Conservation (phyloP, 163 green algal genomes). For the Scenedesmus sp. region DNA sequence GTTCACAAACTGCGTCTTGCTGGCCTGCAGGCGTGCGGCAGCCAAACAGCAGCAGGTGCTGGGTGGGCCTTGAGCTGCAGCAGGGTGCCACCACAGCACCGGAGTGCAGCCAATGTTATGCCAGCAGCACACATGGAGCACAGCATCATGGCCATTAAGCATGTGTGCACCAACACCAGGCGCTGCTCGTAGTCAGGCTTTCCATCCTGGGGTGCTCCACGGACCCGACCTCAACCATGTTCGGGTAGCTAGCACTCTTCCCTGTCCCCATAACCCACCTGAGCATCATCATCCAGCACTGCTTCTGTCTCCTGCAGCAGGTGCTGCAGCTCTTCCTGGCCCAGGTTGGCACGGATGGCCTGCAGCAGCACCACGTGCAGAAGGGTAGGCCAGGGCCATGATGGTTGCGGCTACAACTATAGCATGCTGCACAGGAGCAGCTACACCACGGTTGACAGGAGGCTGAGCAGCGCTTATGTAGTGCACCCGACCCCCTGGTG, state of each 20-base stretch:
- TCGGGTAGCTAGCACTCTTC: too few species aligned
- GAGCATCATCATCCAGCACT: slow-evolving; percentile 69
- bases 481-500: too few species aligned
- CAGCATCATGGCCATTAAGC: too few species aligned
- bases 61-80: too few species aligned
- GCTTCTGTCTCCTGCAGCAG: slow-evolving; percentile 61
- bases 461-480: background rate
- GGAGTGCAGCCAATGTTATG: too few species aligned
- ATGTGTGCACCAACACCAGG: too few species aligned
- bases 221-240: background rate
- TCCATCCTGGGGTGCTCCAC: too few species aligned
- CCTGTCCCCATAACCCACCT: too few species aligned
- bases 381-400: background rate
- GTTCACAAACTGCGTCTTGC: slow-evolving; percentile 76
- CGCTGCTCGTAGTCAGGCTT: too few species aligned
- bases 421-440: background rate
- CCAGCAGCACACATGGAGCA: too few species aligned
- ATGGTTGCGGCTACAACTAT: background rate
- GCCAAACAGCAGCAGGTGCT: background rate
- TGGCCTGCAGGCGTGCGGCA: slow-evolving; percentile 35
- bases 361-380: slow-evolving; percentile 37
- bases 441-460: background rate
- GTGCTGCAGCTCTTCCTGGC: slow-evolving; percentile 50
- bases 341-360: slow-evolving; percentile 60
- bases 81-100: too few species aligned